Evolutionary conservation across 768 basidiomycete species (phyloP), one percentile per base, ranked within the genome.

Genomic region (Mycena latifolia): DNA sequence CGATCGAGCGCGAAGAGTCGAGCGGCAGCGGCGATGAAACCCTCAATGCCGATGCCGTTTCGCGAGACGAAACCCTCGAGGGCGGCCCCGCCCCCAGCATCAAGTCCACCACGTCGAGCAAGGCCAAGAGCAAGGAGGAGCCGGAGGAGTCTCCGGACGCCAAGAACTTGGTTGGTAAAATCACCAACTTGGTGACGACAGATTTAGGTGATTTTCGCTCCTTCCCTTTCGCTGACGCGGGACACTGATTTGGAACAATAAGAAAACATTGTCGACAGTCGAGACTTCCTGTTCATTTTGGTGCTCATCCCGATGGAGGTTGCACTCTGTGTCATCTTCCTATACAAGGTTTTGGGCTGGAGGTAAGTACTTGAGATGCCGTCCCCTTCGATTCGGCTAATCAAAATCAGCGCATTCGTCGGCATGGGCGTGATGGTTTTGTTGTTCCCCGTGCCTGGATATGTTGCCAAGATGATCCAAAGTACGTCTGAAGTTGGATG

Each of bases 181-280:
- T 94, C 73, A 94, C 91, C 74, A 94, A 92, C 59, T 77, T 93
- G 14, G 85, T 92, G 29, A 87, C 90, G 9, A 88, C 89, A 1
- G 91, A 92, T 45, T 20, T 52, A 11, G 50, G 31, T 18, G 65
- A 69, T n/a, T 15, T 37, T 37, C 37, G 10, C 14, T 6, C 41
- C 6, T 11, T 43, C 20, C 11, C 41, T 14, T 43, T 14, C 41
- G 6, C 20, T 43, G 20, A n/a, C 41, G 41, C 41, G 41, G 18
- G 20, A n/a, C 41, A 14, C 41, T 43, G 41, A 43, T 20, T 8
- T 5, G 41, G 8, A 39, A 43, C 20, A 43, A 37, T 10, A 37
- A 39, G 41, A 43, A 43, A 43, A 43, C 41, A 43, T 43, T n/a
- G 41, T 33, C 33, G 69, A 70, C 12, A 66, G 65, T 14, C 55